phyloP scores from a whole-genome alignment of 169 alveolate genomes.

The Plasmodium fragile region DNA sequence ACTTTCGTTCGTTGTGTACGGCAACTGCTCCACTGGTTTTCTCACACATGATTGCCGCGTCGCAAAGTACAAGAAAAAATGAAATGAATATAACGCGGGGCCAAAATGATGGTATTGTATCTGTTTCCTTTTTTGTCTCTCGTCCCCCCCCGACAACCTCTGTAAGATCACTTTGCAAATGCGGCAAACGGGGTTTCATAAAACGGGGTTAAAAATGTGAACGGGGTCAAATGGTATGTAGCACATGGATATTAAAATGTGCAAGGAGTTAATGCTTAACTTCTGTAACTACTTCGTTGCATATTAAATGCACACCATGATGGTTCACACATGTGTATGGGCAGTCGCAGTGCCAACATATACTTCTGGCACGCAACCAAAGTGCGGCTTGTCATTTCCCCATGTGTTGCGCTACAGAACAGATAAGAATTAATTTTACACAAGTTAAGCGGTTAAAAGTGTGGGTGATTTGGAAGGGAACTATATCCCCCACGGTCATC shows the following conservation, averaged over 20 bases:
- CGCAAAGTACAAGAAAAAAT: no score
- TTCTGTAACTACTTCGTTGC: background rate
- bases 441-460: background rate
- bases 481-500: background rate
- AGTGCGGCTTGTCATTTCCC: background rate
- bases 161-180: background rate
- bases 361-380: background rate
- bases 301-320: background rate
- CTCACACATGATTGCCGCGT: background rate
- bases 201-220: background rate
- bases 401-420: background rate
- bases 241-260: background rate
- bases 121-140: background rate
- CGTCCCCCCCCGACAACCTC: background rate
- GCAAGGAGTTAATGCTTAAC: background rate
- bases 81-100: background rate
- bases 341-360: background rate
- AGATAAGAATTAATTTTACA: background rate
- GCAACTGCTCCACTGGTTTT: background rate
- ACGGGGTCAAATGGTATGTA: background rate
- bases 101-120: background rate
- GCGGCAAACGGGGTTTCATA: background rate
- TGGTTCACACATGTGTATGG: background rate
- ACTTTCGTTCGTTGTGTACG: background rate
- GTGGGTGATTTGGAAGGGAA: background rate